These are phyloP conservation scores for Perkinsus olseni DNA, from an alignment of 169 alveolate species.

Conservation along the genomic window DNA sequence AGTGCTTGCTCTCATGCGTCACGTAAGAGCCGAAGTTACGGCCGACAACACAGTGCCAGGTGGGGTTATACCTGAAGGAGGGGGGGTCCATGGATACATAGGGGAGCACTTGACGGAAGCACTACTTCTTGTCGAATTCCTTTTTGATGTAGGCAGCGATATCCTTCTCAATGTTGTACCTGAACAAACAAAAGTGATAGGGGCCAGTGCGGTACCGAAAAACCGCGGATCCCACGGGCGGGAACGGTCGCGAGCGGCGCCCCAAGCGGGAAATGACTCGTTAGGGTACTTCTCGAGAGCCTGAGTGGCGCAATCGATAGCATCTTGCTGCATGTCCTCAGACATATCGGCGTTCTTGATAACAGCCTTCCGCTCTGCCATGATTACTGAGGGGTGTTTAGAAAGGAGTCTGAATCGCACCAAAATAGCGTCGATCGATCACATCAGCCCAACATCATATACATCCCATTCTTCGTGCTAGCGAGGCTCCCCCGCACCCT, in stretches of 20 bases:
- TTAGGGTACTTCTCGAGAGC: constrained; percentile 89
- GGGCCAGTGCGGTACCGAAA: no score
- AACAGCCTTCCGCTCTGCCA: constrained; percentile 48
- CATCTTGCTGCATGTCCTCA: constrained; percentile 96
- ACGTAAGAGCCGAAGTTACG: constrained; percentile 98
- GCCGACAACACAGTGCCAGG: constrained; percentile 99
- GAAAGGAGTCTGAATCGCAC: background rate
- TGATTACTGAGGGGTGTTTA: background rate
- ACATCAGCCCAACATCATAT: background rate
- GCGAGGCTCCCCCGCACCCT: no score
- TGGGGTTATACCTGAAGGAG: constrained; percentile 47
- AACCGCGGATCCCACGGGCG: no score
- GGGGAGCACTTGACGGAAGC: constrained; percentile 34
- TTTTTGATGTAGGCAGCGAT: constrained; percentile 97
- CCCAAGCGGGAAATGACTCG: constrained; percentile 11
- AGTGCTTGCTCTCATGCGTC: constrained; percentile 98
- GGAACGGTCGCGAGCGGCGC: constrained; percentile 31
- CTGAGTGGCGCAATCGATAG: constrained; percentile 95
- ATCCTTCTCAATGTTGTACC: constrained; percentile 84
- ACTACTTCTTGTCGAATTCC: constrained; percentile 97
- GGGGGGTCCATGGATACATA: background rate
- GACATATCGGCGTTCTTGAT: constrained; percentile 98
- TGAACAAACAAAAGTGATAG: background rate
- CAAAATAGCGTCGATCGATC: background rate
- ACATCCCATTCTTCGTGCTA: background rate